A percentile compares a stretch with the other conserved stretches of the same genome.
Evolutionary conservation across 495 filamentous ascomycete genomes (phyloP).

Genomic region (Aspergillus incahuasiensis): DNA sequence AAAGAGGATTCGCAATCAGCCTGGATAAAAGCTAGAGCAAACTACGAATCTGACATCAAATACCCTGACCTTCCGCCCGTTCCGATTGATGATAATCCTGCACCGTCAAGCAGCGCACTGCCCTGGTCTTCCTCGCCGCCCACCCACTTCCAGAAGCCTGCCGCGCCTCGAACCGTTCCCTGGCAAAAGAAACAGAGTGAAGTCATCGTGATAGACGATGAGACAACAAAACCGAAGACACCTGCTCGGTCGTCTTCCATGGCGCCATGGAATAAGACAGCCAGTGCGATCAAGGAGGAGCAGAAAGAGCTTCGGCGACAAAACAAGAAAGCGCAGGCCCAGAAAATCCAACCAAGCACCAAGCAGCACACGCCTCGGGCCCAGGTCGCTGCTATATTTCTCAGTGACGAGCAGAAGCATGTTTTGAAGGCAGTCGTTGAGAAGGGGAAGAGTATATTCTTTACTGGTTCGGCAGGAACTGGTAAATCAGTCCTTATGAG

Average conservation of each 20-base stretch:
- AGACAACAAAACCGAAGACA: constrained; percentile 28
- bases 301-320: constrained; percentile 67
- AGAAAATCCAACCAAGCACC: constrained; percentile 27
- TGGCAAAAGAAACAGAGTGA: constrained; percentile 39
- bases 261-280: constrained; percentile 75
- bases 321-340: constrained; percentile 43
- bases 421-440: constrained; percentile 79
- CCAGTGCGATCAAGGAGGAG: constrained; percentile 75
- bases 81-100: constrained; percentile 29
- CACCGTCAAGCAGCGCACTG: constrained; percentile 49
- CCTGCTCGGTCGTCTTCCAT: constrained; percentile 32
- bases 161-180: constrained; percentile 52
- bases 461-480: constrained; percentile 95
- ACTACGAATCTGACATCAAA: constrained; percentile 25
- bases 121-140: constrained; percentile 64
- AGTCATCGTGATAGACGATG: constrained; percentile 19
- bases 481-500: constrained; percentile 95
- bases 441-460: constrained; percentile 83
- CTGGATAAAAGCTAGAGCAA: constrained; percentile 4
- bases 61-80: constrained; percentile 39
- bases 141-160: constrained; percentile 41
- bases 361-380: constrained; percentile 17
- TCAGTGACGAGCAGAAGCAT: constrained; percentile 80
- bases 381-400: constrained; percentile 56
- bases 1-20: not conserved